phyloP scores from a whole-genome alignment of 75 land plant genomes.

The Chamaecyparis obtusa region DNA sequence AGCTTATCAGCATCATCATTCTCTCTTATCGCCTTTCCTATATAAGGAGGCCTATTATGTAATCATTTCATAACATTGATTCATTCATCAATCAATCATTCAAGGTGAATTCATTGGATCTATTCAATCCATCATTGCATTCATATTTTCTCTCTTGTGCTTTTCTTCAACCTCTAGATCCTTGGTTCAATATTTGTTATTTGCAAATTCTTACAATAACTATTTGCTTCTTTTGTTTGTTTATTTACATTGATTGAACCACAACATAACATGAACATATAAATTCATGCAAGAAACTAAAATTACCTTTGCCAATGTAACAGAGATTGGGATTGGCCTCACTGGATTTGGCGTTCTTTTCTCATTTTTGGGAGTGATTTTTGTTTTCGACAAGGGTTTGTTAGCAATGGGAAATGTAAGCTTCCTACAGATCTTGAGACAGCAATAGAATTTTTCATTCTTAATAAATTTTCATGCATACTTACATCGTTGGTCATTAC shows the following conservation, averaged over 20 bases:
- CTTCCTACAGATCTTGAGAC: neutral
- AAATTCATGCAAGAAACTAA: neutral
- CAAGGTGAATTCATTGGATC: too few species aligned
- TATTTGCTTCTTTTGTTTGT: neutral
- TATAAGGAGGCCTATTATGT: too few species aligned
- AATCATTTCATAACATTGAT: too few species aligned
- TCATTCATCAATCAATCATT: too few species aligned
- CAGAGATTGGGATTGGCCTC: conserved; percentile 93
- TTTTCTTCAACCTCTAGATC: too few species aligned
- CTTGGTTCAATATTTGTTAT: too few species aligned
- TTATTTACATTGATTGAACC: neutral
- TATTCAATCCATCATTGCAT: too few species aligned
- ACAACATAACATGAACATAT: neutral
- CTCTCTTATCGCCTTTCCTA: too few species aligned
- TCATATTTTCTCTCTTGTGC: too few species aligned
- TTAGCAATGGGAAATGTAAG: conserved; percentile 96
- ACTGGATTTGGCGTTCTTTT: conserved; percentile 91
- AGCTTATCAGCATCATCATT: too few species aligned
- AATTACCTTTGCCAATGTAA: neutral
- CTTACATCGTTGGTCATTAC: neutral
- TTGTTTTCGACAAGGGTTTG: conserved; percentile 93
- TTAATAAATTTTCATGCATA: neutral
- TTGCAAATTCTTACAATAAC: too few species aligned
- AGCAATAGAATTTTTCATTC: neutral
- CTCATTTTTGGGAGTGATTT: conserved; percentile 78